Base-by-base conservation (phyloP, 169 alveolate species). In the Plasmodium knowlesi region DNA sequence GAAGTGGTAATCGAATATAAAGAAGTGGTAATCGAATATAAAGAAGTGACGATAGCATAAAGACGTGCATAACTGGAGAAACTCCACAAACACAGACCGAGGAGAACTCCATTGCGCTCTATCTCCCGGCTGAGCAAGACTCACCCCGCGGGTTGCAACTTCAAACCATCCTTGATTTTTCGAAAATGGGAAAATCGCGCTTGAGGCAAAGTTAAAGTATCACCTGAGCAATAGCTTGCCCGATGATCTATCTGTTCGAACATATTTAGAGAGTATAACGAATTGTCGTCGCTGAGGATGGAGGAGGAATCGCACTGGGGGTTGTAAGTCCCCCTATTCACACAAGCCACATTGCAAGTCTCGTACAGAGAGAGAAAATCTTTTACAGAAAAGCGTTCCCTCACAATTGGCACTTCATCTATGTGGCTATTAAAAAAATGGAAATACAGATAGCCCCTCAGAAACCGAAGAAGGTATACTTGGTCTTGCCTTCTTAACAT, bases 361-460 rank as follows among this genome's bases (percentile, higher is more conserved):
- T 53, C 80, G 37, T 85, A 85, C 2, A 85, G 67, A 14, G 32
- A 28, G 67, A 85, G n/a, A 32, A 85, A 70, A 76, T 74, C 53
- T 14, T 85, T 32, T 19, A 74, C 46, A 53, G 25, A 12, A 28
- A 22, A 3, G 67, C 19, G 25, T 19, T 34, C 14, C 41, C 70
- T n/a, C 3, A n/a, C 46, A 76, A 78, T 14, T 74, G 39, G 81
- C 67, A 19, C 16, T 32, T 19, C 30, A 19, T 74, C 41, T 14
- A 67, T 74, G 4, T 53, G 41, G n/a, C 43, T 53, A 34, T 34
- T 34, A 30, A 85, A 34, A 50, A 74, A 85, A n/a, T 37, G 79
- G 85, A 74, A 85, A 32, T 73, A 85, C 3, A 85, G 37, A 32
- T 74, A 85, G 8, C 93, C 93, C 32, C 12, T 85, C 79, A 85